These are phyloP conservation scores for Eutrema heterophyllum DNA, from an alignment of 345 rosid species.

Conservation along the genomic window DNA sequence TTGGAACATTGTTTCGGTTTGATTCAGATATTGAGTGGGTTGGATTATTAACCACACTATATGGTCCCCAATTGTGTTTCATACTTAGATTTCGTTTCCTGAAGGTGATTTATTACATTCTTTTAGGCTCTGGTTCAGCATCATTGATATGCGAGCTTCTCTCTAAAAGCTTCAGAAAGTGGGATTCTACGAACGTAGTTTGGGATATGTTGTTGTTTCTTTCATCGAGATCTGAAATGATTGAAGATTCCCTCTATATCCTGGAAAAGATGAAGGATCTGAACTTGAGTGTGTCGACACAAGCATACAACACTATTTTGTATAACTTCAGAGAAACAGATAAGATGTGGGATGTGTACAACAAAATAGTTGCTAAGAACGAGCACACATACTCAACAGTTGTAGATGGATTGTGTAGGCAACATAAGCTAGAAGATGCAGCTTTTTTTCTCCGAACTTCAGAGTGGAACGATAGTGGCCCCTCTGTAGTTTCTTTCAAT, in stretches of 20 bases:
- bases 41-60: too few species aligned
- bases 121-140: slow-evolving; percentile 69
- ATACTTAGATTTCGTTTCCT: not conserved
- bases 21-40: not conserved
- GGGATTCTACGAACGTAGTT: slow-evolving; percentile 49
- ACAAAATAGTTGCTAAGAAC: slow-evolving; percentile 41
- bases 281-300: slow-evolving; percentile 46
- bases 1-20: not conserved
- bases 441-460: slow-evolving; percentile 42
- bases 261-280: slow-evolving; percentile 63
- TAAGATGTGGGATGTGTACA: slow-evolving; percentile 59
- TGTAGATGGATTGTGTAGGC: slow-evolving; percentile 64
- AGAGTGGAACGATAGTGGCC: slow-evolving; percentile 42
- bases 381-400: slow-evolving; percentile 55
- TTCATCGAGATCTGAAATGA: slow-evolving; percentile 62
- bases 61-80: not conserved
- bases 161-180: slow-evolving; percentile 37
- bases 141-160: slow-evolving; percentile 54
- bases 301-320: slow-evolving; percentile 62
- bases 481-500: slow-evolving; percentile 66
- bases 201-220: slow-evolving; percentile 75
- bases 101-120: slow-evolving; percentile 31
- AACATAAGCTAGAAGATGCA: slow-evolving; percentile 57
- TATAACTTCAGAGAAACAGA: slow-evolving; percentile 59
- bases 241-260: slow-evolving; percentile 64